Conservation (phyloP, 495 filamentous ascomycete species). For the Hamigera avellanea region DNA sequence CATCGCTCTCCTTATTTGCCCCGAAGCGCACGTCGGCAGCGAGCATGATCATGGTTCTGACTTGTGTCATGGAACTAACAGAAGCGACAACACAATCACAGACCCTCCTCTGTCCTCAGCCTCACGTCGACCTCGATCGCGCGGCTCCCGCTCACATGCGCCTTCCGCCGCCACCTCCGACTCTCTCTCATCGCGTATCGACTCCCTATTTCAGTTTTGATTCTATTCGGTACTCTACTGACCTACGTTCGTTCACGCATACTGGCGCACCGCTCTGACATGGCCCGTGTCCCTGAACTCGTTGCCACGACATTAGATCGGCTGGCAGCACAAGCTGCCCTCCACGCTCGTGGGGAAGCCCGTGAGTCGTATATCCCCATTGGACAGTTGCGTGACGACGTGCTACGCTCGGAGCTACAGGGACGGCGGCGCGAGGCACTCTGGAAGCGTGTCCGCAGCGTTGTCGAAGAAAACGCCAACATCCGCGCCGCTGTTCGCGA, state of each 20-base stretch:
- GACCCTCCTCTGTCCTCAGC: conserved; percentile 44
- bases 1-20: conserved; percentile 11
- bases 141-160: conserved; percentile 76
- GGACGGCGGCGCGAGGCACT: conserved; percentile 60
- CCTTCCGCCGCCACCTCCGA: conserved; percentile 78
- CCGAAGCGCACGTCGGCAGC: conserved; percentile 11
- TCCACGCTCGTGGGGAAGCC: conserved; percentile 53
- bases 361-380: conserved; percentile 70
- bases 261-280: conserved; percentile 44
- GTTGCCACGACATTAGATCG: conserved; percentile 74
- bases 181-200: conserved; percentile 91
- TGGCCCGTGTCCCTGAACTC: conserved; percentile 61
- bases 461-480: conserved; percentile 91
- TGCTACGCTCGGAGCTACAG: conserved; percentile 71
- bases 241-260: conserved; percentile 48
- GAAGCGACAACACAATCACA: conserved; percentile 55
- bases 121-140: conserved; percentile 70
- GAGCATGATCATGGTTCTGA: conserved; percentile 35
- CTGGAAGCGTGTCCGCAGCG: conserved; percentile 67
- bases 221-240: conserved; percentile 33
- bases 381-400: conserved; percentile 82
- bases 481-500: conserved; percentile 78
- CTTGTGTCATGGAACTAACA: conserved; percentile 58
- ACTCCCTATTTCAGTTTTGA: conserved; percentile 73
- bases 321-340: conserved; percentile 68